A percentile compares a stretch with the other conserved stretches of the same genome.
Conservation (phyloP, 2,329 filamentous ascomycete genomes). For the Botryotinia globosa region DNA sequence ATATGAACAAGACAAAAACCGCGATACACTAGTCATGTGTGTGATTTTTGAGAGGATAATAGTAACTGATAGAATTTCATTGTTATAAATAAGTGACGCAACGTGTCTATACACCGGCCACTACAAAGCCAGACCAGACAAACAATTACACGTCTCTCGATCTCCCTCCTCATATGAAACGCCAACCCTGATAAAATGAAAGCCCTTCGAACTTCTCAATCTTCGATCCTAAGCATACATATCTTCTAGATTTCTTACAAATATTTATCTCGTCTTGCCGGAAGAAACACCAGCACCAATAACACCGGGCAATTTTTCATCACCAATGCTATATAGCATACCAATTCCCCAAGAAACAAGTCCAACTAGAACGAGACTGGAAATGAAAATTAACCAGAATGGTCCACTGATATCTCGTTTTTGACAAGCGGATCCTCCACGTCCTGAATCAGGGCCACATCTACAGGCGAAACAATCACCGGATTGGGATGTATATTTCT, state of each 20-base stretch:
- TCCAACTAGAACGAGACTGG: slow-evolving; percentile 67
- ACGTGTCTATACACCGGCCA: slow-evolving; percentile 12
- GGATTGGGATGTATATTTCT: slow-evolving; percentile 56
- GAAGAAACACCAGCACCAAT: slow-evolving; percentile 87
- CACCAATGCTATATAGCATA: slow-evolving; percentile 78
- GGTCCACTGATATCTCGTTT: slow-evolving; percentile 87
- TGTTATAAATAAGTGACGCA: slow-evolving; percentile 11
- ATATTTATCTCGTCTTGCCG: slow-evolving; percentile 49
- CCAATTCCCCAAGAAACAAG: slow-evolving; percentile 69
- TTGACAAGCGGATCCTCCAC: slow-evolving; percentile 76
- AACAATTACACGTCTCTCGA: slow-evolving; percentile 16
- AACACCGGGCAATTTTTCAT: slow-evolving; percentile 85
- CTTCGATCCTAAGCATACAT: slow-evolving; percentile 19
- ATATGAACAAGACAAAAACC: background rate
- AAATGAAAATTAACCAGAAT: slow-evolving; percentile 82
- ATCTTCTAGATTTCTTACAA: slow-evolving; percentile 5
- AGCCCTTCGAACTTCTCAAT: background rate
- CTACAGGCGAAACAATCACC: slow-evolving; percentile 72
- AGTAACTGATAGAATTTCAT: slow-evolving; percentile 2
- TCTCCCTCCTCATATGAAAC: slow-evolving; percentile 14
- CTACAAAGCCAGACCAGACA: slow-evolving; percentile 16
- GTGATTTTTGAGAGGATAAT: background rate
- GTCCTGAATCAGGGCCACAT: slow-evolving; percentile 48
- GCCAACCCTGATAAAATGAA: slow-evolving; percentile 12
- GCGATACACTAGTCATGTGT: background rate